Evolutionary conservation across 768 basidiomycete genomes (phyloP), one percentile per base, ranked within the genome.

Genomic region (Pholiota conissans): DNA sequence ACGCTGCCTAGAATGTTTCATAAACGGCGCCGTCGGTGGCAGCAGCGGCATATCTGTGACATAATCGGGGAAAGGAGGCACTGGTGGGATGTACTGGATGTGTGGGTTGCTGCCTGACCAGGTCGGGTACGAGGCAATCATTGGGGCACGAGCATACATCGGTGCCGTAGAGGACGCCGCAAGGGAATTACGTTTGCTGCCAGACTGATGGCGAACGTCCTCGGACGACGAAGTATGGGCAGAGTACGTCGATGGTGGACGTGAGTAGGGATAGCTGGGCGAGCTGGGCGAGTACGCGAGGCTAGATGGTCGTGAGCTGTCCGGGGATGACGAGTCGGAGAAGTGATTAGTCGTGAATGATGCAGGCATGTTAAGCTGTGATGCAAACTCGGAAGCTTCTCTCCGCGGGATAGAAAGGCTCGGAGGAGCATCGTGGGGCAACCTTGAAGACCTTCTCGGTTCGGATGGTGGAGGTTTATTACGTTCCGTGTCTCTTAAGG

Each of bases 11-110:
- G 53, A 79, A 27, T 83, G 83, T 74, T 87, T 79, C 85, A 90
- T 89, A 71, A 90, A 91, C 11, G 89, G 87, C 22, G 89, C 82
- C 1, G 84, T 78, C 5, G 89, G 89, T 9, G 89, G 89, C 28
- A 91, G 76, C 9, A 91, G 73, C 6, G 89, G 86, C 80, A 83
- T 82, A 61, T 89, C 85, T 71, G 84, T 73, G 53, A 78, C 71
- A 56, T 75, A 78, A 37, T 79, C 73, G 8, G 79, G 76, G 50
- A 82, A 69, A 46, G 74, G 69, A 29, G 70, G 76, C 10, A 80
- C 68, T 6, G 76, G 71, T 6, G 77, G 75, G 18, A 76, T 66
- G 54, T 66, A 66, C 35, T 70, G 68, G 32, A 77, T 58, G 49
- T 72, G 73, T 22, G 68, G 71, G 52, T 73, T 75, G 58, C 75